Percentiles rank a stretch among this genome's conserved stretches.
phyloP scores from a whole-genome alignment of 2,329 filamentous ascomycete genomes.

The Phaeoacremonium minimum region DNA sequence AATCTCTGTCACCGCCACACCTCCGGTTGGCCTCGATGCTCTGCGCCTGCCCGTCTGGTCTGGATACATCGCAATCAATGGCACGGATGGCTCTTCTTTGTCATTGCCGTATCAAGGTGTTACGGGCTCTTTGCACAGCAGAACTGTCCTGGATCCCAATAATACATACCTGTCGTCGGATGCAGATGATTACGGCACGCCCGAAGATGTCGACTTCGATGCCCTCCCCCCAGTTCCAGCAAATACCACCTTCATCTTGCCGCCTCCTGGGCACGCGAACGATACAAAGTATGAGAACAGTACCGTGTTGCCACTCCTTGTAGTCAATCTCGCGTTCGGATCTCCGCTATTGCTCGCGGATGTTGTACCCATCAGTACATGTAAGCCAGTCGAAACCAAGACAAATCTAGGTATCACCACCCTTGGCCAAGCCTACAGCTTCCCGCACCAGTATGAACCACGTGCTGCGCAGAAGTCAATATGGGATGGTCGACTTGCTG shows the following conservation, averaged over 20 bases:
- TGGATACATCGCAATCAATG: constrained; percentile 40
- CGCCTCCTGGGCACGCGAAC: constrained; percentile 29
- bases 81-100: constrained; percentile 31
- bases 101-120: constrained; percentile 34
- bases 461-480: constrained; percentile 10
- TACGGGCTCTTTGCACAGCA: constrained; percentile 29
- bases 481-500: constrained; percentile 43
- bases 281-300: constrained; percentile 17
- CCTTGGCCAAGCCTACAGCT: constrained; percentile 36
- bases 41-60: constrained; percentile 42
- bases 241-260: constrained; percentile 36
- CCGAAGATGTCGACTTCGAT: constrained; percentile 12
- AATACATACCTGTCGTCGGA: constrained; percentile 27
- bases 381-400: constrained; percentile 17
- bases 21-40: constrained; percentile 29
- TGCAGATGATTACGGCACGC: constrained; percentile 19
- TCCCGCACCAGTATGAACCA: constrained; percentile 27
- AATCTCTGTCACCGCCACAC: constrained; percentile 38
- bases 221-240: too few relatives aligned
- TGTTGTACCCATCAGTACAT: constrained; percentile 32
- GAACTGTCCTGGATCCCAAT: constrained; percentile 24
- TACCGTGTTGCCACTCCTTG: constrained; percentile 31
- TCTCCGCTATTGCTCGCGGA: constrained; percentile 37
- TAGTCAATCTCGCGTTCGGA: constrained; percentile 38
- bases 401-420: constrained; percentile 29